Conservation (phyloP, 345 rosid genomes). For the Citrus medica region DNA sequence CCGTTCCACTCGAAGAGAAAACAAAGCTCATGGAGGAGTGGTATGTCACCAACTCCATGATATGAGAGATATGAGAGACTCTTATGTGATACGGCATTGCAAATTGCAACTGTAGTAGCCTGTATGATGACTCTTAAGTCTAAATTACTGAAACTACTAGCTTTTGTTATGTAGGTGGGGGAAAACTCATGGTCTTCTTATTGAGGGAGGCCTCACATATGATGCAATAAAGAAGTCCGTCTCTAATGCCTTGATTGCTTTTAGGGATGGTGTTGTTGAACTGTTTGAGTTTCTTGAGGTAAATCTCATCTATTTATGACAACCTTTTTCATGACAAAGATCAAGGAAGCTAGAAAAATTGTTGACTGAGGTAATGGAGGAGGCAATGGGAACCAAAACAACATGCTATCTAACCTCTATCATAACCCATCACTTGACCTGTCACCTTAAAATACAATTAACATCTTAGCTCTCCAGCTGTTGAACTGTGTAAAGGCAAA, state of each 20-base stretch:
- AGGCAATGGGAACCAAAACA: background rate
- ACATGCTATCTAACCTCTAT: background rate
- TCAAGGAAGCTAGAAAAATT: background rate
- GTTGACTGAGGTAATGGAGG: background rate
- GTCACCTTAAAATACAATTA: background rate
- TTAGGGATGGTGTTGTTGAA: conserved; percentile 77
- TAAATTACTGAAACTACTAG: background rate
- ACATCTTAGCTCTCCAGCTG: background rate
- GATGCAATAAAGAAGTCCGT: conserved; percentile 77
- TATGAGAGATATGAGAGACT: background rate
- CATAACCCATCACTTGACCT: background rate
- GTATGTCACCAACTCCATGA: conserved; percentile 23
- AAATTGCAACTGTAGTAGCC: background rate
- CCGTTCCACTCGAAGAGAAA: conserved; percentile 69
- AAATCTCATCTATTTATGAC: conserved; percentile 9
- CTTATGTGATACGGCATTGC: background rate
- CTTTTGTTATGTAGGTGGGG: conserved; percentile 62
- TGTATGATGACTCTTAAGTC: background rate
- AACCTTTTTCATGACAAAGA: background rate
- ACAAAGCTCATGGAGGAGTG: conserved; percentile 96
- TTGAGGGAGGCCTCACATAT: conserved; percentile 84
- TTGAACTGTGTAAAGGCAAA: background rate
- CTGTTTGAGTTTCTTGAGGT: conserved; percentile 84
- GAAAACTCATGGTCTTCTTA: conserved; percentile 75
- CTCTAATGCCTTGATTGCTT: conserved; percentile 53